Conservation (phyloP, 805 yeast genomes). For the Ogataea wickerhamii region DNA sequence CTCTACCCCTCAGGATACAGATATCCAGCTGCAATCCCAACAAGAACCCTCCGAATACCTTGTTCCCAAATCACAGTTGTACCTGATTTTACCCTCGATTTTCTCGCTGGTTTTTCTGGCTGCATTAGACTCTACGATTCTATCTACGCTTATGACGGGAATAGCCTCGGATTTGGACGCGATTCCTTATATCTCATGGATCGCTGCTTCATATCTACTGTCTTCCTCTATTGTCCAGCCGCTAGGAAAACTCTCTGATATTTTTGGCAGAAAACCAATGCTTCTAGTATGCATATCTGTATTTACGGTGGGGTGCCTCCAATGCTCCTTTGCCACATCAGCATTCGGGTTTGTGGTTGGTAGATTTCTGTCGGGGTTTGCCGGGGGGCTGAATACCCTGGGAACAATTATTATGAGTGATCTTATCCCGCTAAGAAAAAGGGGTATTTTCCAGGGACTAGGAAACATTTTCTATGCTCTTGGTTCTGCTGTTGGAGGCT, state of each 20-base stretch:
- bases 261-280: conserved; percentile 60
- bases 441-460: conserved; percentile 84
- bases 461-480: conserved; percentile 76
- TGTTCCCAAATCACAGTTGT: conserved; percentile 27
- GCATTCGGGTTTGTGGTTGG: conserved; percentile 48
- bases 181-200: conserved; percentile 63
- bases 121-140: conserved; percentile 65
- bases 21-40: background rate
- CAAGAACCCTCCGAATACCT: conserved; percentile 19
- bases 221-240: conserved; percentile 76
- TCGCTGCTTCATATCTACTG: conserved; percentile 65
- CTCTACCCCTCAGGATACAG: background rate
- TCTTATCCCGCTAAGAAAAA: conserved; percentile 70
- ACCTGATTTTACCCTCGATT: conserved; percentile 39
- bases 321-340: conserved; percentile 50
- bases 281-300: conserved; percentile 48
- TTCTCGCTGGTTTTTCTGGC: conserved; percentile 53
- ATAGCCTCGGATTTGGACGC: conserved; percentile 70
- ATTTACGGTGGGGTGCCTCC: conserved; percentile 56
- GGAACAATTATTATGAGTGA: conserved; percentile 78
- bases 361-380: conserved; percentile 77
- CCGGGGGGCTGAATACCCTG: conserved; percentile 83
- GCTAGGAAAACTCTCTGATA: conserved; percentile 66
- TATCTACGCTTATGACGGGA: conserved; percentile 59
- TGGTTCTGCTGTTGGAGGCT: conserved; percentile 65